These are phyloP conservation scores for Evansstolkia leycettana DNA, from an alignment of 495 filamentous ascomycete genomes.

Conservation along the genomic window DNA sequence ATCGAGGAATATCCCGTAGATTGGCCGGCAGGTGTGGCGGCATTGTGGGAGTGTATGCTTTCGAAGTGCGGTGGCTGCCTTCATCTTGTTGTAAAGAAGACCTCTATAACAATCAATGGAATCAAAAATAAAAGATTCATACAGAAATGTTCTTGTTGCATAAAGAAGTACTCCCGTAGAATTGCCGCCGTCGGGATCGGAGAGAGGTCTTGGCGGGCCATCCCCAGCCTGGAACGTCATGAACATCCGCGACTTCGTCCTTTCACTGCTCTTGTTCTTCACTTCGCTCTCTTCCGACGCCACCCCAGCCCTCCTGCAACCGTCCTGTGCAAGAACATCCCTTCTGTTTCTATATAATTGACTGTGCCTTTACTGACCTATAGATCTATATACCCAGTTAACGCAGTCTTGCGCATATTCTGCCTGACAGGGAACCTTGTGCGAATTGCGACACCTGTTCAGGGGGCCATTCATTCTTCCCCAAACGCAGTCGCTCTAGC, in stretches of 20 bases:
- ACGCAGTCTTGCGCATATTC: too few relatives aligned
- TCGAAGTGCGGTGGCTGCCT: constrained; percentile 9
- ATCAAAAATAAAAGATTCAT: too few relatives aligned
- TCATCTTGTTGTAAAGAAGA: constrained; percentile 5
- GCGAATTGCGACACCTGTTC: not conserved
- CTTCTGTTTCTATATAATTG: not conserved
- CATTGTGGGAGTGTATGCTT: constrained; percentile 9
- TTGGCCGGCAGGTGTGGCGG: constrained; percentile 4
- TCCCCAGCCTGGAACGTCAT: not conserved
- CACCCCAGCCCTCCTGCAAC: not conserved
- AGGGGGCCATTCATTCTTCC: not conserved
- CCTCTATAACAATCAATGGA: too few relatives aligned
- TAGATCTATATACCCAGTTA: not conserved
- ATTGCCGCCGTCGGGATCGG: too few relatives aligned
- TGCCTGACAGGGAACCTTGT: not conserved
- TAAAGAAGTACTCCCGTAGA: too few relatives aligned
- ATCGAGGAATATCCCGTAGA: constrained; percentile 23
- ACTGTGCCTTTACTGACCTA: not conserved
- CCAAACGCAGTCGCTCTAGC: too few relatives aligned
- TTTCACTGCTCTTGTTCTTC: not conserved
- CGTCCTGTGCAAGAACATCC: not conserved
- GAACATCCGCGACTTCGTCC: not conserved
- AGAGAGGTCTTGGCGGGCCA: too few relatives aligned
- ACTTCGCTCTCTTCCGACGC: not conserved
- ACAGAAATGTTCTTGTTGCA: too few relatives aligned